phyloP scores from a whole-genome alignment of 1,284 basidiomycete species.

The Tilletia indica region DNA sequence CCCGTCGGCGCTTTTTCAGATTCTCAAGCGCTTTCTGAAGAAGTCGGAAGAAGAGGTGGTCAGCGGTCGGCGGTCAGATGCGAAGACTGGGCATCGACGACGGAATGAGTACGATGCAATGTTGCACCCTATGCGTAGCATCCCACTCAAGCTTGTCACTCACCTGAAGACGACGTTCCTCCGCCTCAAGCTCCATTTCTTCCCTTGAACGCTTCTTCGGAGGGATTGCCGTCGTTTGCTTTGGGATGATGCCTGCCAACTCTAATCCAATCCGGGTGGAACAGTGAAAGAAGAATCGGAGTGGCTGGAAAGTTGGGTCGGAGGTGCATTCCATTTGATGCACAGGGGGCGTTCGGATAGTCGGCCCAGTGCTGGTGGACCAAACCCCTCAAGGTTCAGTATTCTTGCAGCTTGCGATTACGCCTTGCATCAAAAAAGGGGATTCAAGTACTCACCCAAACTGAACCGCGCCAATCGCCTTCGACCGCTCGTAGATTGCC shows the following conservation, averaged over 20 bases:
- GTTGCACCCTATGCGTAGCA: not conserved
- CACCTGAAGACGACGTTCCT: not conserved
- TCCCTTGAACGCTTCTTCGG: not conserved
- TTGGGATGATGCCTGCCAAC: not conserved
- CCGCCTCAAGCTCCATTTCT: not conserved
- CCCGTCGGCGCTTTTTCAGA: not conserved
- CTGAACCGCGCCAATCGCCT: not conserved
- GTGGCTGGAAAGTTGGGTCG: not conserved
- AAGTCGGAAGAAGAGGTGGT: not conserved
- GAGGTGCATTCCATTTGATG: not conserved
- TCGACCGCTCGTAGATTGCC: conserved; percentile 3
- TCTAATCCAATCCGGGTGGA: not conserved
- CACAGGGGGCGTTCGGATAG: not conserved
- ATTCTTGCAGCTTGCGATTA: not conserved
- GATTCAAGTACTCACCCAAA: not conserved
- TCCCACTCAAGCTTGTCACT: not conserved
- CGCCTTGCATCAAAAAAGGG: too few species aligned
- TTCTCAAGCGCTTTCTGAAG: not conserved
- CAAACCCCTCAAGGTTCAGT: not conserved
- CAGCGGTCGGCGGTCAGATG: not conserved
- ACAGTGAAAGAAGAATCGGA: not conserved
- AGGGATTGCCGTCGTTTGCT: not conserved
- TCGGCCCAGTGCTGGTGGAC: not conserved
- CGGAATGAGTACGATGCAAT: not conserved
- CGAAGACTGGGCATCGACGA: not conserved